Evolutionary conservation across 2,329 filamentous ascomycete species (phyloP).

Genomic region (Penicillium sp.): DNA sequence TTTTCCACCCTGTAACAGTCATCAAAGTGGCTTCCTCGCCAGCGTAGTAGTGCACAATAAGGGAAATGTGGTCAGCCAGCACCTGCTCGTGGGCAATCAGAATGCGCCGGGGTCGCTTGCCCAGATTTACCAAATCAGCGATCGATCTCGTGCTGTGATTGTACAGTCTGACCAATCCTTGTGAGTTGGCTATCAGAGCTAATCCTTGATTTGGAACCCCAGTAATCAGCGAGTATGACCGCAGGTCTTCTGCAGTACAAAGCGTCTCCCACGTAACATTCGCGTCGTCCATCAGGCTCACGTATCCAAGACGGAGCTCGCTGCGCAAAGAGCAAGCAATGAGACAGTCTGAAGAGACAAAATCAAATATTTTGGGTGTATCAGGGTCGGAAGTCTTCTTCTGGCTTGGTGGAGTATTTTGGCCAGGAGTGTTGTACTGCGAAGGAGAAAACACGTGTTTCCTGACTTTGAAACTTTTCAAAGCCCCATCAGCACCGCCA

Average conservation of each 20-base stretch:
- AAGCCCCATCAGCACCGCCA: constrained; percentile 82
- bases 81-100: constrained; percentile 30
- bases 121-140: constrained; percentile 33
- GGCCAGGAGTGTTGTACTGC: constrained; percentile 1
- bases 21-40: constrained; percentile 40
- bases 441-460: constrained; percentile 12
- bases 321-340: constrained; percentile 40
- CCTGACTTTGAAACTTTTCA: constrained; percentile 47
- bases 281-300: constrained; percentile 17
- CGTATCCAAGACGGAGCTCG: constrained; percentile 41
- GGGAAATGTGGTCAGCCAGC: constrained; percentile 28
- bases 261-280: constrained; percentile 38
- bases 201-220: constrained; percentile 38
- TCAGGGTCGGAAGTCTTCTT: constrained; percentile 15
- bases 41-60: constrained; percentile 37
- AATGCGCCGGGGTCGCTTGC: constrained; percentile 39
- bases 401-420: background rate
- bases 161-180: constrained; percentile 44
- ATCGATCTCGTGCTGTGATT: constrained; percentile 40
- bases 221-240: constrained; percentile 39
- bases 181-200: constrained; percentile 44
- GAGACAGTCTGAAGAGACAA: constrained; percentile 43
- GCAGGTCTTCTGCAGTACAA: constrained; percentile 38
- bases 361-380: constrained; percentile 40
- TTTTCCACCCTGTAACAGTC: constrained; percentile 25